Percentiles rank a stretch among this genome's conserved stretches.
phyloP scores from a whole-genome alignment of 768 basidiomycete genomes.

The Ramaria sp. region DNA sequence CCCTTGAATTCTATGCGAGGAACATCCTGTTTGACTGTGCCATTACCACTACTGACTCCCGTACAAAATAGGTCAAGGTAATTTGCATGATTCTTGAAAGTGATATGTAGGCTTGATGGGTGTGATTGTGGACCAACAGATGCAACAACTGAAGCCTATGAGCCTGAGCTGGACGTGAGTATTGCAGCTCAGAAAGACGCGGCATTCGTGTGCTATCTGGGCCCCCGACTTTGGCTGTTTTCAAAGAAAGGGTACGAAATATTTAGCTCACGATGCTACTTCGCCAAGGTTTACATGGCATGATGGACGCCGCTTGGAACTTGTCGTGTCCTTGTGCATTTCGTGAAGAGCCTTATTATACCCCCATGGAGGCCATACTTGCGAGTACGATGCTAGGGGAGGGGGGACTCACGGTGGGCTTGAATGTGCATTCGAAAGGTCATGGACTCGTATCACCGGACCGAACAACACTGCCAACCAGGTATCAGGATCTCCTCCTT shows the following conservation, averaged over 20 bases:
- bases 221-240: neutral
- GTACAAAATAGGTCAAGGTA: too few species aligned
- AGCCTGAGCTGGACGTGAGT: constrained; percentile 23
- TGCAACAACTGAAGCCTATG: constrained; percentile 17
- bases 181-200: constrained; percentile 24
- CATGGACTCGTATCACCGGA: neutral
- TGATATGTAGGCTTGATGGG: neutral
- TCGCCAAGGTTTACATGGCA: too few species aligned
- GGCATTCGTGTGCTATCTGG: constrained; percentile 25
- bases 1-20: too few species aligned
- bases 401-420: constrained; percentile 20
- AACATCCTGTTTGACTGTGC: too few species aligned
- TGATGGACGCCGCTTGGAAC: constrained; percentile 14
- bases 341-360: constrained; percentile 24
- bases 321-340: constrained; percentile 27
- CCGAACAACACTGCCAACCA: too few species aligned
- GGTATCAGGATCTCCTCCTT: too few species aligned
- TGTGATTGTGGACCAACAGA: constrained; percentile 12
- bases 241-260: too few species aligned
- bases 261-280: neutral
- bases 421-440: constrained; percentile 24
- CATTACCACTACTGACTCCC: too few species aligned
- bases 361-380: constrained; percentile 28
- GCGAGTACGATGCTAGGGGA: constrained; percentile 26
- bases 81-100: too few species aligned